Base-by-base conservation (phyloP, 2,329 filamentous ascomycete species). In the Paraconiothyrium brasiliense region DNA sequence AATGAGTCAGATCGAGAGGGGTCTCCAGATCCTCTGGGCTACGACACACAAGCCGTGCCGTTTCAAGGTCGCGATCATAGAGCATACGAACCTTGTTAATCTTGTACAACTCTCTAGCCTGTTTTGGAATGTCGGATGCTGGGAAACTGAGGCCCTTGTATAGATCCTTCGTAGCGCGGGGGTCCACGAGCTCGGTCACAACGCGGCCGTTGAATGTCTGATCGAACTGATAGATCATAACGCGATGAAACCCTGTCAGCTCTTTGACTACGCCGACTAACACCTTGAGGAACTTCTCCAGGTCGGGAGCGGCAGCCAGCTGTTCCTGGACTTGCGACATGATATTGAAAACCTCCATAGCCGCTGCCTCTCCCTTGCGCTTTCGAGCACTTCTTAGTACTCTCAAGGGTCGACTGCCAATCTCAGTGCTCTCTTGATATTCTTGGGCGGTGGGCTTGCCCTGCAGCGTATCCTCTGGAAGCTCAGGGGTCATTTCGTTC, bases 191-290 rank as follows among this genome's bases (percentile, higher is more conserved):
- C 75, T 97, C 93, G 0, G 93, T 93, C 4, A 97, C 93, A 1
- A 97, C 93, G 59, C 91, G 89, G 20, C 93, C 93, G 69, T 96
- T 97, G 83, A 90, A 95, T 0, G 84, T 79, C 4, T 88, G 83
- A 75, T 97, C 93, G 66, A 97, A 97, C 76, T 97, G 92, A 71
- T 97, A 97, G 1, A 97, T 86, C 92, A 97, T 94, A 51, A 97
- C 92, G 13, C 93, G 90, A 73, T 97, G 93, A 66, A 97, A 97
- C 0, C 93, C 93, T 0, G 93, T 96, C 52, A 97, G 76, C 72
- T 97, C 93, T 73, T 96, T 97, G 37, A 97, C 87, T 8, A 97
- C 90, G 0, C 93, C 93, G 0, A 94, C 91, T 3, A 95, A 79
- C 6, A 94, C 89, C 70, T 95, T 94, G 41, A 97, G 81, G 61